phyloP scores from a whole-genome alignment of 208 protist genomes.

The Porcisia hertigi region DNA sequence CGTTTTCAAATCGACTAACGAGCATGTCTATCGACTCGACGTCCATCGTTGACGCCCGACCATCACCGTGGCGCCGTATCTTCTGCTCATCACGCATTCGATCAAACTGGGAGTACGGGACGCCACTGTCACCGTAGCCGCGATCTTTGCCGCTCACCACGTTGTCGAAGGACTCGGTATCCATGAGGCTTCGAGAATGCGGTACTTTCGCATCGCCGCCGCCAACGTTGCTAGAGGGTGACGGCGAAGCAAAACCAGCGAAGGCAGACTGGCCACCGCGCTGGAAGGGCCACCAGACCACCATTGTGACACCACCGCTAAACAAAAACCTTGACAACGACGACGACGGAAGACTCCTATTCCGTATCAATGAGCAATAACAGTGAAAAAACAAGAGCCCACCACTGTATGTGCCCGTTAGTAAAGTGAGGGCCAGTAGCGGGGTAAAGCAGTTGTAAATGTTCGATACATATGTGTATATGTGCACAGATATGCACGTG shows the following conservation, averaged over 20 bases:
- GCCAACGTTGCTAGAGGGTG: neutral
- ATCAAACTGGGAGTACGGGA: slow-evolving; percentile 32
- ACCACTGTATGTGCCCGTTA: neutral
- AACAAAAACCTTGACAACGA: too few species aligned
- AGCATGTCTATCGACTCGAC: slow-evolving; percentile 71
- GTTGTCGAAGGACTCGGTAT: slow-evolving; percentile 18
- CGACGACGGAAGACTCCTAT: too few species aligned
- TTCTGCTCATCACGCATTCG: slow-evolving; percentile 34
- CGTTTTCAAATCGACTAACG: slow-evolving; percentile 43
- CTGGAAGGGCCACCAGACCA: slow-evolving; percentile 33
- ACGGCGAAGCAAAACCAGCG: neutral
- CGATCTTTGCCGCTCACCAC: slow-evolving; percentile 15
- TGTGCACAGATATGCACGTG: neutral
- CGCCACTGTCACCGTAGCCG: slow-evolving; percentile 29
- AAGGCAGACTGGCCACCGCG: neutral
- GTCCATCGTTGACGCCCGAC: slow-evolving; percentile 46
- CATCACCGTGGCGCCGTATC: slow-evolving; percentile 41
- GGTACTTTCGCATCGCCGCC: slow-evolving; percentile 9
- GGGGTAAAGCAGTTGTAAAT: neutral
- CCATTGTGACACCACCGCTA: neutral
- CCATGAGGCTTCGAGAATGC: slow-evolving; percentile 9
- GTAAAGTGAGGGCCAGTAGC: neutral
- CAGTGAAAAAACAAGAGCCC: neutral
- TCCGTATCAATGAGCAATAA: neutral
- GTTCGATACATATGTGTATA: neutral